Conservation (phyloP, 2,329 filamentous ascomycete species). For the Fusarium sp. region DNA sequence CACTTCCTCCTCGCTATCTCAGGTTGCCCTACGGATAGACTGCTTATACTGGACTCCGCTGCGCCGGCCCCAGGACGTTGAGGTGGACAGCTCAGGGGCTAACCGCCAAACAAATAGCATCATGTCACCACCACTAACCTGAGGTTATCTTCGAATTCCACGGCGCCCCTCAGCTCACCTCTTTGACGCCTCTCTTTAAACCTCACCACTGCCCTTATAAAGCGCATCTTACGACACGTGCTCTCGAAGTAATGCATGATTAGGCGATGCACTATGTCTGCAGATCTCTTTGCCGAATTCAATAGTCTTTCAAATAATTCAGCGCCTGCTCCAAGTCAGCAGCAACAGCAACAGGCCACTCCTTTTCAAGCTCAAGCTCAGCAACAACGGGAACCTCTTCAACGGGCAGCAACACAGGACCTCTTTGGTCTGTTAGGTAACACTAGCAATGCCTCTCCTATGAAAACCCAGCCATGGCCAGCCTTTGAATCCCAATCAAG, state of each 20-base stretch:
- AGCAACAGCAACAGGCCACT: constrained; percentile 9
- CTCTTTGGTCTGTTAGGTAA: constrained; percentile 39
- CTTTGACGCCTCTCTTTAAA: background rate
- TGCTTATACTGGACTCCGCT: constrained; percentile 4
- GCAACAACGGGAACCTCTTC: constrained; percentile 11
- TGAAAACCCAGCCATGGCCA: constrained; percentile 45
- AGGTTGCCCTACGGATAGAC: background rate
- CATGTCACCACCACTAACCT: background rate
- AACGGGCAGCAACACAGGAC: constrained; percentile 38
- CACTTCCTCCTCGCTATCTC: constrained; percentile 16
- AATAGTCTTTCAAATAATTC: constrained; percentile 56
- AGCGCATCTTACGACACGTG: constrained; percentile 7
- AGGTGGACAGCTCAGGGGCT: constrained; percentile 21
- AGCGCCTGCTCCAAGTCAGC: constrained; percentile 41
- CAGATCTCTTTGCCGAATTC: constrained; percentile 72
- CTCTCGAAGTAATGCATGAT: constrained; percentile 22
- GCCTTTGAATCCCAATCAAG: constrained; percentile 40
- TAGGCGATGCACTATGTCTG: constrained; percentile 61
- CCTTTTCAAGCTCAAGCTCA: constrained; percentile 21
- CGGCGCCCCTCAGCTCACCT: background rate
- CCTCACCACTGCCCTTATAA: background rate
- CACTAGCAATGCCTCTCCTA: constrained; percentile 18
- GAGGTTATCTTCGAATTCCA: constrained; percentile 1
- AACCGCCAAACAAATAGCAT: constrained; percentile 24
- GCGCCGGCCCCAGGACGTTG: background rate